Conservation (phyloP, 169 alveolate species). For the Perkinsus marinus region DNA sequence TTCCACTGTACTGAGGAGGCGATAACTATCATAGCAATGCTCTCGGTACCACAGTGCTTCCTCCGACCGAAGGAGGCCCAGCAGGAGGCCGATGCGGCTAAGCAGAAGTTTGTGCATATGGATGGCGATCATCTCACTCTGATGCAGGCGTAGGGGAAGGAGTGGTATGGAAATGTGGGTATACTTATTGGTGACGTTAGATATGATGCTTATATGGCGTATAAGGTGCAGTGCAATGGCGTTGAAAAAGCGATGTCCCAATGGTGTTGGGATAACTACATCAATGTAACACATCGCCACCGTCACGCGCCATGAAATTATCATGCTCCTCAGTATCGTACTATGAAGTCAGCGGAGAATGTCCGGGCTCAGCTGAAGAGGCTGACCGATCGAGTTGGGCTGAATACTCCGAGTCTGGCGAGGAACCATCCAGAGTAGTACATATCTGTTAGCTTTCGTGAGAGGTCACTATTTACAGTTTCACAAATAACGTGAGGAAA, state of each 20-base stretch:
- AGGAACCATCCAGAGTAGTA: no score
- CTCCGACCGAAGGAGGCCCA: constrained; percentile 76
- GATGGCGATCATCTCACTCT: constrained; percentile 96
- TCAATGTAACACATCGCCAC: neutral
- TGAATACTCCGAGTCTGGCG: neutral
- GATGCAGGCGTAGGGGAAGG: constrained; percentile 51
- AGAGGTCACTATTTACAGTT: no score
- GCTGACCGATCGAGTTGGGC: constrained; percentile 29
- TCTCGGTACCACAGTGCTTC: constrained; percentile 80
- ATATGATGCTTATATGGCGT: no score
- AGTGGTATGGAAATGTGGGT: no score
- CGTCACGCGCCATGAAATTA: no score
- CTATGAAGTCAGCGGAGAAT: constrained; percentile 70
- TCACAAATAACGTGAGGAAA: neutral
- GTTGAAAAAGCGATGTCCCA: no score
- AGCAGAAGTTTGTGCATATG: constrained; percentile 74
- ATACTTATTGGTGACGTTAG: no score
- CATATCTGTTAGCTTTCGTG: no score
- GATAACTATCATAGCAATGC: constrained; percentile 73
- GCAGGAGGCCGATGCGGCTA: constrained; percentile 78
- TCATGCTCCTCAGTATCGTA: constrained; percentile 52
- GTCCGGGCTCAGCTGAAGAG: constrained; percentile 72
- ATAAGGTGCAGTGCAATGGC: no score
- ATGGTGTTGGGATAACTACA: neutral
- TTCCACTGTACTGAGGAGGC: constrained; percentile 70